These are phyloP conservation scores for Alternaria arbusti DNA, from an alignment of 2,329 filamentous ascomycete species.

Conservation along the genomic window DNA sequence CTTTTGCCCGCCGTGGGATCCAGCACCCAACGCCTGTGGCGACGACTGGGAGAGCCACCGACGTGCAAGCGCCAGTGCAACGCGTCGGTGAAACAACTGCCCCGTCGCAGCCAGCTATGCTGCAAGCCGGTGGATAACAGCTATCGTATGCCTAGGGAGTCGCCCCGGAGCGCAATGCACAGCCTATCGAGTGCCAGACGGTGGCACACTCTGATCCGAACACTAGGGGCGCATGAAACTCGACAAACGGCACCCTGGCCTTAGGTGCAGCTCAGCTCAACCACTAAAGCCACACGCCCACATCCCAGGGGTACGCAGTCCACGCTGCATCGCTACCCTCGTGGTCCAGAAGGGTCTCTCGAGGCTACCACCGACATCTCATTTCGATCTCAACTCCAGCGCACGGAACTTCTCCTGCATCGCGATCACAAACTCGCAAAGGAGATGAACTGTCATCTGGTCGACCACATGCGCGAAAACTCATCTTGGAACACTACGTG, in stretches of 20 bases:
- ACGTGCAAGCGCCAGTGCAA: slow-evolving; percentile 12
- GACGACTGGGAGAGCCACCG: neutral
- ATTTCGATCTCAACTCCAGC: slow-evolving; percentile 8
- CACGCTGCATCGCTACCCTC: slow-evolving; percentile 3
- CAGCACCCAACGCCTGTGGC: slow-evolving; percentile 8
- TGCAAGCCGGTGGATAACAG: slow-evolving; percentile 16
- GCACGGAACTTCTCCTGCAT: slow-evolving; percentile 13
- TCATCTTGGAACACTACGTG: neutral
- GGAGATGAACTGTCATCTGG: neutral
- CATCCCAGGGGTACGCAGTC: neutral
- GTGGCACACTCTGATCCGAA: slow-evolving; percentile 12
- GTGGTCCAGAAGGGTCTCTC: slow-evolving; percentile 12
- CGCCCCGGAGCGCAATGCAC: slow-evolving; percentile 3
- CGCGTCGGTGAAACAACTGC: slow-evolving; percentile 21
- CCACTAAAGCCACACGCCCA: slow-evolving; percentile 12
- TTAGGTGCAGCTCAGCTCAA: slow-evolving; percentile 14
- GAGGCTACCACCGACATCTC: neutral
- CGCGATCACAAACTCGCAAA: slow-evolving; percentile 7
- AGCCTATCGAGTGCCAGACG: slow-evolving; percentile 15
- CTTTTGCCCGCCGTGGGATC: slow-evolving; percentile 4
- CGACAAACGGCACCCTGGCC: slow-evolving; percentile 17
- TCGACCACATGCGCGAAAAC: neutral
- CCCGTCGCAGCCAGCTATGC: slow-evolving; percentile 7
- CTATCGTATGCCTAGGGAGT: slow-evolving; percentile 10
- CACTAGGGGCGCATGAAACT: slow-evolving; percentile 26